Base-by-base conservation (phyloP, 208 protist species). In the Borovskyia barvae region DNA sequence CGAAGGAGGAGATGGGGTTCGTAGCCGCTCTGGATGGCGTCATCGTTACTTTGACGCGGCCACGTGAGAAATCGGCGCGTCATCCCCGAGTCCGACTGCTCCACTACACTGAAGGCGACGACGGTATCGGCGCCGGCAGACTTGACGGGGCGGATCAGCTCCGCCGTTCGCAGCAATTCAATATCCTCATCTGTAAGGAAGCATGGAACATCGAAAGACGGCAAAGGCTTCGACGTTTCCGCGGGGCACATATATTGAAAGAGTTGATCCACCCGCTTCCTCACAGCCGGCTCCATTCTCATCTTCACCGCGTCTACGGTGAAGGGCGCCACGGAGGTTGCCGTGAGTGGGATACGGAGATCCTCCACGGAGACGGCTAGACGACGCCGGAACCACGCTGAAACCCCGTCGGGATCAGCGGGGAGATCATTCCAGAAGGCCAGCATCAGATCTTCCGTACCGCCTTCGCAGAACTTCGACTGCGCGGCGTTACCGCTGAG, bases 31-130 rank as follows among this genome's bases (percentile, higher is more conserved):
- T 54, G 14, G 42, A 67, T 35, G 14, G 51, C 43, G 51, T 28
- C 41, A 14, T 54, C 17, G 35, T 59, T 59, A 36, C 61, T 59
- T 11, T 52, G 43, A n/a, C 61, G 47, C 17, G 61, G 61, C 60
- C 50, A 66, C 17, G 50, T 15, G 19, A 58, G n/a, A 25, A 66
- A 58, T 30, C 50, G 41, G 8, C 50, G 60, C 33, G 11, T 19
- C 46, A 28, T 20, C 33, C 4, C 19, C 20, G 22, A 1, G 17
- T 12, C 19, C 0, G 20, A 15, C 15, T 39, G 40, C 19, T 66
- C 60, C 32, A 66, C 49, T 2, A 58, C 37, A 11, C 50, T 45
- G 15, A 58, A 66, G 41, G 60, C 60, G 9, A 66, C 15, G 4
- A 66, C 60, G 17, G 60, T 57, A 33, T 58, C 60, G 1, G 37